Base-by-base conservation (phyloP, 305 asterid species). In the Plantago coronopus region DNA sequence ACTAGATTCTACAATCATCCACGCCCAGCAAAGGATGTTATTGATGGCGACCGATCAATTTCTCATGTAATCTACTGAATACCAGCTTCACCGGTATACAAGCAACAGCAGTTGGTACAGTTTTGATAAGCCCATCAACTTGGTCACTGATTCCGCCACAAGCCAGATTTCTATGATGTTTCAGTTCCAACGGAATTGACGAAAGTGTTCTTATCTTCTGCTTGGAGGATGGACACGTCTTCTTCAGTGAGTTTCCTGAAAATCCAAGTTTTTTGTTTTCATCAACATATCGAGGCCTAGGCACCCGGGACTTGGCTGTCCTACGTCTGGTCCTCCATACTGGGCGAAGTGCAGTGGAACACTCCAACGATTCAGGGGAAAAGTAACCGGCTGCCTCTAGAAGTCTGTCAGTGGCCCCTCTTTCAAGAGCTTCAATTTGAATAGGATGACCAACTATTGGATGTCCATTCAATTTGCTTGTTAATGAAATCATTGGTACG, bases 61-160 rank as follows among this genome's bases (percentile, higher is more conserved):
- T 96, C 84, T 86, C 96, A 20, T 83, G 84, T 67, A 91, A 81
- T 79, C 98, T 79, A 76, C 95, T 88, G 79, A 86, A 91, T 23
- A 88, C 96, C 79, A 88, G 72, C 73, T 85, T 91, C 9, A 91
- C 95, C 9, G 98, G 96, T 72, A 91, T 86, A 71, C 95, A 91
- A 64, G 98, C 89, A 44, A 91, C 79, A 0, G 82, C 69, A n/a
- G 79, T 77, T 48, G 86, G 75, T 53, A 68, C 59, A 10, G 71
- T 66, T 75, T 86, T 88, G 13, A 81, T 75, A 74, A 78, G 65
- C 74, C 81, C 82, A 17, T 75, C 80, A 69, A 64, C 76, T 45
- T 53, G 76, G 61, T 45, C 64, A 57, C 57, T 70, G 67, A 69
- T 75, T 44, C 66, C 43, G n/a, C 73, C 68, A 18, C 62, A 62